These are phyloP conservation scores for Tieghemostelium lacteum DNA, from an alignment of 78 protist species.

Conservation along the genomic window DNA sequence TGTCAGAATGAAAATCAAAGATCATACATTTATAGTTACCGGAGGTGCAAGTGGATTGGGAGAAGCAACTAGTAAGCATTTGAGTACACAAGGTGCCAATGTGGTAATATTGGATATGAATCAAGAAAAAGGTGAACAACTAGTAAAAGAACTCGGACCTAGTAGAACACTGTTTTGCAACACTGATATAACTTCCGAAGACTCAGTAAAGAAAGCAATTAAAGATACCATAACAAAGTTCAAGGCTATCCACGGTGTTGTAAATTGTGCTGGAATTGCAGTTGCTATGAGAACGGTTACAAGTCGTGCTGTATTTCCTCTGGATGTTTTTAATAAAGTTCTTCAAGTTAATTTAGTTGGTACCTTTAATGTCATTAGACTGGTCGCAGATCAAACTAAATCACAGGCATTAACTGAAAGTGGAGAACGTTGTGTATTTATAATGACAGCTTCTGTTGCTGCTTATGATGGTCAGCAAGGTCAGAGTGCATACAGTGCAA, in stretches of 20 bases:
- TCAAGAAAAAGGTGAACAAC: slow-evolving; percentile 34
- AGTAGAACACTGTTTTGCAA: slow-evolving; percentile 36
- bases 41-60: slow-evolving; percentile 94
- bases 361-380: slow-evolving; percentile 86
- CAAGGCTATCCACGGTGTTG: slow-evolving; percentile 83
- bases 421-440: slow-evolving; percentile 87
- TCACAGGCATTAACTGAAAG: slow-evolving; percentile 45
- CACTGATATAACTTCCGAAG: slow-evolving; percentile 77
- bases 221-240: slow-evolving; percentile 40
- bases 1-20: neutral
- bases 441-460: slow-evolving; percentile 89
- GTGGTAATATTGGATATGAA: slow-evolving; percentile 82
- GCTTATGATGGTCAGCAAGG: slow-evolving; percentile 93
- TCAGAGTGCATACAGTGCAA: slow-evolving; percentile 93
- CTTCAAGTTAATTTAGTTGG: slow-evolving; percentile 84
- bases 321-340: slow-evolving; percentile 65
- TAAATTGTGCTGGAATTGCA: slow-evolving; percentile 93
- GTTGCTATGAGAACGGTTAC: slow-evolving; percentile 34
- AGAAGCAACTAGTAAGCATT: slow-evolving; percentile 60
- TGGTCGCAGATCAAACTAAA: slow-evolving; percentile 80
- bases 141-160: slow-evolving; percentile 59
- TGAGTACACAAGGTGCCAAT: slow-evolving; percentile 53
- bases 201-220: slow-evolving; percentile 51
- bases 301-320: slow-evolving; percentile 17
- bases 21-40: slow-evolving; percentile 80